Conservation (phyloP, 257 asterid species). For the Nicotiana tabacum region DNA sequence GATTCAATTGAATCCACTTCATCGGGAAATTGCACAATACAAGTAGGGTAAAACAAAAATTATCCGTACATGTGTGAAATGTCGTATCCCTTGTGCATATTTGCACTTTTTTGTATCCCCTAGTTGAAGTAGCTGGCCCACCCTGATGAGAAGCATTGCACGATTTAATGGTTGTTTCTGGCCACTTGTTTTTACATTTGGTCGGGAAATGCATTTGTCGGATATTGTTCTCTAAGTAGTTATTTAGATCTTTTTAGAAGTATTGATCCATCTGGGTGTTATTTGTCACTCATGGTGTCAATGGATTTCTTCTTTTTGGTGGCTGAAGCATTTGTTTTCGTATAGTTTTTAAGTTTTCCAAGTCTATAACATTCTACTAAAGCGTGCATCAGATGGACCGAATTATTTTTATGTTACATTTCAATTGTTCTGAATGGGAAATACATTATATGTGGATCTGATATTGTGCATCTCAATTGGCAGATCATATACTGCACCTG, state of each 20-base stretch:
- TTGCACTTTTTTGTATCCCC: too few relatives aligned
- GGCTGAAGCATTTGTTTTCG: not conserved
- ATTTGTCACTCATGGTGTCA: not conserved
- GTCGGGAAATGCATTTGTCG: not conserved
- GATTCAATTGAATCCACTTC: too few relatives aligned
- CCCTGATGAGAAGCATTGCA: not conserved
- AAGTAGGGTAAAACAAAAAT: too few relatives aligned
- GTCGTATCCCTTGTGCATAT: too few relatives aligned
- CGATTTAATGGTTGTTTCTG: too few relatives aligned
- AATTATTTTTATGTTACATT: not conserved
- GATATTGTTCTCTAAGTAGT: not conserved
- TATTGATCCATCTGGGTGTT: not conserved
- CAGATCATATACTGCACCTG: slow-evolving; percentile 70
- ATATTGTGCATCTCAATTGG: slow-evolving; percentile 5
- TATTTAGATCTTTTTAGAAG: not conserved
- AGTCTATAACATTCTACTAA: not conserved
- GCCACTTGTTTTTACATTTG: not conserved
- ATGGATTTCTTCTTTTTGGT: not conserved
- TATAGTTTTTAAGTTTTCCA: not conserved
- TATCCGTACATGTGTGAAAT: too few relatives aligned
- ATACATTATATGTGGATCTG: not conserved
- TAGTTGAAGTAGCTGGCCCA: too few relatives aligned
- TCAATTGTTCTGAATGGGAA: not conserved
- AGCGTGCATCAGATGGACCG: not conserved
- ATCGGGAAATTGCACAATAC: too few relatives aligned